Evolutionary conservation across 179 eudicot genomes (phyloP).

Genomic region (Silene coronaria): DNA sequence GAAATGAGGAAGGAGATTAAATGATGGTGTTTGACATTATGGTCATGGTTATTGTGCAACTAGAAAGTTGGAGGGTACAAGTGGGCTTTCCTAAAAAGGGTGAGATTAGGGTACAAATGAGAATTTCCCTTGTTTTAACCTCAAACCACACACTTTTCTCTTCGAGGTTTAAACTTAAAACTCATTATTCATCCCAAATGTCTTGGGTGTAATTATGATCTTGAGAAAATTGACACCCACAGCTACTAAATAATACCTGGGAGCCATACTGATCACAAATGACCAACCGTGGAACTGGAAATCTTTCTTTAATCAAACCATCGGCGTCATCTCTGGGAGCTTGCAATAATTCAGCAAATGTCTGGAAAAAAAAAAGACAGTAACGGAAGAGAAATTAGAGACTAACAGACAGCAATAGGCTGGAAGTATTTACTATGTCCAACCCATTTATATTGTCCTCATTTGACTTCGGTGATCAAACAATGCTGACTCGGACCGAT

Average conservation of each 20-base stretch:
- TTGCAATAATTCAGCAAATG: conserved; percentile 72
- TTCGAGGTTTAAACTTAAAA: too few relatives aligned
- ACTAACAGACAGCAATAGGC: not conserved
- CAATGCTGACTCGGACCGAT: not conserved
- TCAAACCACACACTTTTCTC: too few relatives aligned
- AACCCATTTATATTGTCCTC: not conserved
- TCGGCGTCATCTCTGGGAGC: conserved; percentile 77
- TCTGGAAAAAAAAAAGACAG: conserved; percentile 32
- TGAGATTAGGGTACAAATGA: too few relatives aligned
- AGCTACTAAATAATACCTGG: conserved; percentile 42
- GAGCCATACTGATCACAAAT: conserved; percentile 97
- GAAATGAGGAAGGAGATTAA: too few relatives aligned
- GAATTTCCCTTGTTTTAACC: too few relatives aligned
- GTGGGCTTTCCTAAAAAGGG: too few relatives aligned
- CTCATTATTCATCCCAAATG: not conserved
- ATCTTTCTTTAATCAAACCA: conserved; percentile 64
- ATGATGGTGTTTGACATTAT: too few relatives aligned
- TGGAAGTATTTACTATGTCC: not conserved
- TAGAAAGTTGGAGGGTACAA: too few relatives aligned
- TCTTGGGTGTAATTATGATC: not conserved
- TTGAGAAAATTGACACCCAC: not conserved
- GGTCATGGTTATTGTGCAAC: too few relatives aligned
- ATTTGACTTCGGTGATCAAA: not conserved
- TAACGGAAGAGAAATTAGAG: conserved; percentile 9
- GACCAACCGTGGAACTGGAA: conserved; percentile 92